phyloP scores from a whole-genome alignment of 176 grass and related monocot genomes.

The Zoysia pacifica region DNA sequence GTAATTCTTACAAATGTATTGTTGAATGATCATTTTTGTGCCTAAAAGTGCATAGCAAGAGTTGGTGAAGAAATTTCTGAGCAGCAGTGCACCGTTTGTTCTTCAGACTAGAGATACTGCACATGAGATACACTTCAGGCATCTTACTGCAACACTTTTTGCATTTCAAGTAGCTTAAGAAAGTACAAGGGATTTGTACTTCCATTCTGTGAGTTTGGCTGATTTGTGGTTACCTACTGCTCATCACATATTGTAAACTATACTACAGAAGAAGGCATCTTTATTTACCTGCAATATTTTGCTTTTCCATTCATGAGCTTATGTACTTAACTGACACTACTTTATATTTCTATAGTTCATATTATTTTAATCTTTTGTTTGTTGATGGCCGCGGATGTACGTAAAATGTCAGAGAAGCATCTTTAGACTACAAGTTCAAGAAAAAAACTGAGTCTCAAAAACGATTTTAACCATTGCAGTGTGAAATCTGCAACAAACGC shows the following conservation, averaged over 20 bases:
- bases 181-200: conserved; percentile 11
- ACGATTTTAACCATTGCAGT: too few relatives aligned
- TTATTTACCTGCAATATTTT: too few relatives aligned
- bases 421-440: too few relatives aligned
- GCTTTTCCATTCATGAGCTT: too few relatives aligned
- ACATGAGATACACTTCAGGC: not conserved
- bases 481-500: too few relatives aligned
- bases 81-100: not conserved
- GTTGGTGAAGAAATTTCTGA: not conserved
- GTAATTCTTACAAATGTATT: not conserved
- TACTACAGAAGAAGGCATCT: not conserved
- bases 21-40: not conserved
- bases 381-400: too few relatives aligned
- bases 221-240: not conserved
- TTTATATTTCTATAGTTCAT: too few relatives aligned
- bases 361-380: too few relatives aligned
- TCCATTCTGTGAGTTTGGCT: not conserved
- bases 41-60: not conserved
- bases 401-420: too few relatives aligned
- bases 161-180: conserved; percentile 1
- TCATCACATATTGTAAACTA: not conserved
- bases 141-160: not conserved
- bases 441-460: too few relatives aligned
- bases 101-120: not conserved
- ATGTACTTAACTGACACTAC: too few relatives aligned